A percentile compares a stretch with the other conserved stretches of the same genome.
Conservation (phyloP, 1,139 yeast genomes). For the Yarrowia galli region DNA sequence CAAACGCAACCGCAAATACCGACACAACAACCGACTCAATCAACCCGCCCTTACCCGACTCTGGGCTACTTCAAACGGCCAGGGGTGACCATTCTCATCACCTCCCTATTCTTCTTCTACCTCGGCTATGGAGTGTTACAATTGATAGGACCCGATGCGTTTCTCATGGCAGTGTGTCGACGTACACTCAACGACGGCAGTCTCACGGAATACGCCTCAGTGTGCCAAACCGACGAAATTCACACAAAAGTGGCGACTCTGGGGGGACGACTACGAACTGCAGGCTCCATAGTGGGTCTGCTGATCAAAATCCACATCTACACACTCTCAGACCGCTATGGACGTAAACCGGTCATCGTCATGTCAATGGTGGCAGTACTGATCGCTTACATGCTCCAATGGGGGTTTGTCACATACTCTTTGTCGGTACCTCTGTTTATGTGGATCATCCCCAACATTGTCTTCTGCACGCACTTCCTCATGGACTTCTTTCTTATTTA, state of each 20-base stretch:
- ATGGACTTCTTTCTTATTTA: constrained; percentile 34
- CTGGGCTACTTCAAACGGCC: constrained; percentile 28
- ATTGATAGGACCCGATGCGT: constrained; percentile 12
- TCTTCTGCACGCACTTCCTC: constrained; percentile 25
- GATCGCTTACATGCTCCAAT: constrained; percentile 4
- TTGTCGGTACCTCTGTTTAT: neutral
- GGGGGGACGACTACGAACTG: constrained; percentile 9
- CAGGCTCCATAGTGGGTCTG: neutral
- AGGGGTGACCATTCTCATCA: constrained; percentile 18
- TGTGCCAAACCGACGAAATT: constrained; percentile 24
- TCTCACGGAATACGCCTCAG: constrained; percentile 16
- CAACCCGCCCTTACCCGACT: neutral
- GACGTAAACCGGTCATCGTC: constrained; percentile 30
- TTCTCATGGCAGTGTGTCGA: constrained; percentile 26
- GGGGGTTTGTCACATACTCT: constrained; percentile 8
- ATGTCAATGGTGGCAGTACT: neutral
- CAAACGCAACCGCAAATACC: neutral
- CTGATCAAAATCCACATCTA: constrained; percentile 26
- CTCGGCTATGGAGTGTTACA: constrained; percentile 26
- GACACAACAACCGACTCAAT: no score
- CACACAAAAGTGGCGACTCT: constrained; percentile 15
- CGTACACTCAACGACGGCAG: constrained; percentile 8
- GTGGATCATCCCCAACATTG: constrained; percentile 23
- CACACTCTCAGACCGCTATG: constrained; percentile 19
- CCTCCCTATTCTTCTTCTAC: constrained; percentile 21